Evolutionary conservation across 78 protist species (phyloP).

Genomic region (Dictyostelium firmibasis): DNA sequence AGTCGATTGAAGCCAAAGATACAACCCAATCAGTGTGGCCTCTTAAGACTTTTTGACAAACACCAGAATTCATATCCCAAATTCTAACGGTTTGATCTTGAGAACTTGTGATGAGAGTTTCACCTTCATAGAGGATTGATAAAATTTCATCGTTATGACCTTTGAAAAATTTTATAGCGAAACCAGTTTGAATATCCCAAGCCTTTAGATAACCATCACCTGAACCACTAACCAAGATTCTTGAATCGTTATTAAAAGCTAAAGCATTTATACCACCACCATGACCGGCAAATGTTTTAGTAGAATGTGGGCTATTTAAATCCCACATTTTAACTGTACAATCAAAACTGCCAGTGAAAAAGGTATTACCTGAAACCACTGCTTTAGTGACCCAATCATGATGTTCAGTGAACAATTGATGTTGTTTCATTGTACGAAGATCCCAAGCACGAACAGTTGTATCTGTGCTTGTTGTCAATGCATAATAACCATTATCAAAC

Average conservation of each 20-base stretch:
- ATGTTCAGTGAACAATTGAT: constrained; percentile 38
- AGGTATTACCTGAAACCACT: background rate
- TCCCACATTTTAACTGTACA: constrained; percentile 72
- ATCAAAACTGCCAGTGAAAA: constrained; percentile 67
- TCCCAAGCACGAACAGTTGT: constrained; percentile 73
- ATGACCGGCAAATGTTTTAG: constrained; percentile 37
- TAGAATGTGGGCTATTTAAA: background rate
- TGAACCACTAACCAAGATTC: constrained; percentile 19
- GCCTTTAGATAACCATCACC: constrained; percentile 50
- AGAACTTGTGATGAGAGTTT: constrained; percentile 23
- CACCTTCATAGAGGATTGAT: constrained; percentile 57
- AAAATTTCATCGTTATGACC: constrained; percentile 78
- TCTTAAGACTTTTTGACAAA: constrained; percentile 43
- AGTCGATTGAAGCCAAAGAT: constrained; percentile 6
- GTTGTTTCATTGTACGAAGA: constrained; percentile 31
- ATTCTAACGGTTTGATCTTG: constrained; percentile 72
- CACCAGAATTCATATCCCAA: constrained; percentile 52
- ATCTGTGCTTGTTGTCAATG: constrained; percentile 47
- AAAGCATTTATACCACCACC: constrained; percentile 54
- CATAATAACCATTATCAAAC: constrained; percentile 7
- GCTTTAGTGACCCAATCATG: constrained; percentile 72
- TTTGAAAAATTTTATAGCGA: constrained; percentile 9
- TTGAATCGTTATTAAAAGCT: constrained; percentile 4
- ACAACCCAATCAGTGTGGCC: constrained; percentile 76
- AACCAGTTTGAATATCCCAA: constrained; percentile 73